phyloP scores from a whole-genome alignment of 2,329 filamentous ascomycete species.

The Aspergillus sp. region DNA sequence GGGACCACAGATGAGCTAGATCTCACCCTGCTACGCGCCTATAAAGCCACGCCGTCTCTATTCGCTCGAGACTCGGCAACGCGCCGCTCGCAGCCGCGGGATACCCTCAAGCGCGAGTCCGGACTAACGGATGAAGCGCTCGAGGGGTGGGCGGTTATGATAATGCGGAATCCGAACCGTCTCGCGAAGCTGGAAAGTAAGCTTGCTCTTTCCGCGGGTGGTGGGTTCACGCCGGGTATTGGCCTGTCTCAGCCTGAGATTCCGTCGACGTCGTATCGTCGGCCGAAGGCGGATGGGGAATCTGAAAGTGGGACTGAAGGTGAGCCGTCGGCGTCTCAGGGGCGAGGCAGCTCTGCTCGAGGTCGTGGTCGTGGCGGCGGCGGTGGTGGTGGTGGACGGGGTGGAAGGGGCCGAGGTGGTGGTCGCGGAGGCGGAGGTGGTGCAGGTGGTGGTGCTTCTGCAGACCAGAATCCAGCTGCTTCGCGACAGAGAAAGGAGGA shows the following conservation, averaged over 20 bases:
- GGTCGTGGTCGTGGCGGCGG: conserved; percentile 52
- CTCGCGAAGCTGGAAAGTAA: conserved; percentile 69
- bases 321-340: conserved; percentile 17
- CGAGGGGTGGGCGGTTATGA: conserved; percentile 91
- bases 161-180: conserved; percentile 69
- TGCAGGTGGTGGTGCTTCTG: conserved; percentile 52
- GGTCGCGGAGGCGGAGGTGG: conserved; percentile 46
- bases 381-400: conserved; percentile 50
- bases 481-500: conserved; percentile 77
- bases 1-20: conserved; percentile 58
- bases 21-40: conserved; percentile 70
- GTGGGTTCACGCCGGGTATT: conserved; percentile 45
- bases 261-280: conserved; percentile 64
- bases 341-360: conserved; percentile 36
- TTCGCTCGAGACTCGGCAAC: conserved; percentile 74
- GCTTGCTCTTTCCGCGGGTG: conserved; percentile 57
- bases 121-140: conserved; percentile 91
- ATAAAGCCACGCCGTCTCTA: conserved; percentile 60
- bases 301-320: conserved; percentile 42
- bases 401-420: conserved; percentile 51
- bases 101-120: conserved; percentile 69
- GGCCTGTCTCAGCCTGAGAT: conserved; percentile 61
- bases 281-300: conserved; percentile 47
- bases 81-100: conserved; percentile 62
- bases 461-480: conserved; percentile 69